These are phyloP conservation scores for Annona cherimola DNA, from an alignment of 164 flowering plant species.

Conservation along the genomic window DNA sequence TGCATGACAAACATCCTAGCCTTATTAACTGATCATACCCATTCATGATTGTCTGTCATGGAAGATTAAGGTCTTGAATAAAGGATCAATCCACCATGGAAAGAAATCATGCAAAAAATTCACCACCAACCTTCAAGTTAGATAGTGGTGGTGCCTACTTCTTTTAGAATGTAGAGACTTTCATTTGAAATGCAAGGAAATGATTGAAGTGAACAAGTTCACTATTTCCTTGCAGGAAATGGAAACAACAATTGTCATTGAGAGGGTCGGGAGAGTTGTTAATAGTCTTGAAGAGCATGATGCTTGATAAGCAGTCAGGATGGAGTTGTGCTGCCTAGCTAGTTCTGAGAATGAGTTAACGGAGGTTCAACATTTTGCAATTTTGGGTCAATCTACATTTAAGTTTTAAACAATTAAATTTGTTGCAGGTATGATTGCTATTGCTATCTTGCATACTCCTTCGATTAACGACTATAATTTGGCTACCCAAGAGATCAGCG, in stretches of 20 bases:
- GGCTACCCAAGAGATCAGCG: too few species aligned
- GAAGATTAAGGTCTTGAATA: neutral
- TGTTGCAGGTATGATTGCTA: too few species aligned
- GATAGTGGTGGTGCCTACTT: neutral
- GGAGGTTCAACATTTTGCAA: too few species aligned
- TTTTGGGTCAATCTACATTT: too few species aligned
- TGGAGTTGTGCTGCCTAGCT: neutral
- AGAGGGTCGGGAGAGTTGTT: neutral
- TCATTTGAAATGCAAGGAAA: neutral
- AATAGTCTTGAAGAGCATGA: neutral
- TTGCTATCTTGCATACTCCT: too few species aligned
- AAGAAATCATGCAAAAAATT: neutral
- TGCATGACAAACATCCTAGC: too few species aligned
- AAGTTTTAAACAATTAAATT: too few species aligned
- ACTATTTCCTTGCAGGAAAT: neutral
- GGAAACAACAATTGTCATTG: neutral
- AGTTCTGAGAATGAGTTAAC: too few species aligned
- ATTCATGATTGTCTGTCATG: neutral
- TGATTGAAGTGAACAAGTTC: neutral
- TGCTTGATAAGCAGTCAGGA: neutral
- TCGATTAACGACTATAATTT: too few species aligned
- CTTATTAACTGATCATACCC: neutral
- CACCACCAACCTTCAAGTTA: neutral
- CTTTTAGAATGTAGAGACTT: neutral
- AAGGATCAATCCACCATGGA: neutral